A percentile compares a stretch with the other conserved stretches of the same genome.
phyloP scores from a whole-genome alignment of 1,139 yeast species.

The Scheffersomyces parashehatae region DNA sequence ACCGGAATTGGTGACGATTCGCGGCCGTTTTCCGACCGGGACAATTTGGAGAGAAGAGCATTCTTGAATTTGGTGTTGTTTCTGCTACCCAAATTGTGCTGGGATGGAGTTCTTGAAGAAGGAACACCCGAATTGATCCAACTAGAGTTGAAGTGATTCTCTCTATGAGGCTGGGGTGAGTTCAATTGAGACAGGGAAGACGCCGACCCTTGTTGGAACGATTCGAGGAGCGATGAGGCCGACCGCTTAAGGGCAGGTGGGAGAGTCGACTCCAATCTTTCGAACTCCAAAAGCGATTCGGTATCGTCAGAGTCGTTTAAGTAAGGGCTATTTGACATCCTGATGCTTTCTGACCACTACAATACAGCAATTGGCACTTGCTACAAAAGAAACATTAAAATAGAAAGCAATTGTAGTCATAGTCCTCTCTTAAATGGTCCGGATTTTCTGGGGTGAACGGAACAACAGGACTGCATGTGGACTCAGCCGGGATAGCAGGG shows the following conservation, averaged over 20 bases:
- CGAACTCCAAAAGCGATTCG: constrained; percentile 37
- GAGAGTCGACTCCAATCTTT: constrained; percentile 45
- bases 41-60: constrained; percentile 22
- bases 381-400: no score
- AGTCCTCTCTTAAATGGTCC: no score
- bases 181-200: constrained; percentile 2
- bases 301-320: constrained; percentile 19
- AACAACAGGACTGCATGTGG: no score
- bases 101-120: constrained; percentile 19
- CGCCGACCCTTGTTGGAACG: constrained; percentile 12
- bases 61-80: constrained; percentile 2
- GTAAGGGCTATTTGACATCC: background rate
- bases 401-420: no score
- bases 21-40: constrained; percentile 36
- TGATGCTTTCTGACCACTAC: no score
- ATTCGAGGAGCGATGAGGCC: constrained; percentile 42
- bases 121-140: constrained; percentile 21
- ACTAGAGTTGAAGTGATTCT: constrained; percentile 15
- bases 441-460: no score
- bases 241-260: constrained; percentile 46
- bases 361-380: no score
- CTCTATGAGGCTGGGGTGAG: constrained; percentile 5
- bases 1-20: constrained; percentile 53
- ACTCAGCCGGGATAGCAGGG: no score
- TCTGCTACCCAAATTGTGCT: constrained; percentile 1